Evolutionary conservation across 768 basidiomycete genomes (phyloP).

Genomic region (Trametes coccinea): DNA sequence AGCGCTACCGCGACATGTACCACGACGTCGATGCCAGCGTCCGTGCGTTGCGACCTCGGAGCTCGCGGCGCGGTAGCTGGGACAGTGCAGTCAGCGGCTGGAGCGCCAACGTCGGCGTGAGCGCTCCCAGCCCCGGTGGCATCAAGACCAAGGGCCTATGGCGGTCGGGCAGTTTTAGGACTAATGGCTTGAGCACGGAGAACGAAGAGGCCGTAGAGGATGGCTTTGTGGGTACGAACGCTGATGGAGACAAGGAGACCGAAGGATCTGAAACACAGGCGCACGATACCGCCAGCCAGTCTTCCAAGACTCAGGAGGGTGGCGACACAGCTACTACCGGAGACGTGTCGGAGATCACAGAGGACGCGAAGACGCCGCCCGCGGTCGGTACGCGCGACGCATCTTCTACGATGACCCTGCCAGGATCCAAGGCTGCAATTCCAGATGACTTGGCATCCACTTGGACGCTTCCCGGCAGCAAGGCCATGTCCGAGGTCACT

Average conservation of each 20-base stretch:
- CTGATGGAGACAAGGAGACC: conserved; percentile 17
- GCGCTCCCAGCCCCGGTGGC: conserved; percentile 22
- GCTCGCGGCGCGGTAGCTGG: conserved; percentile 88
- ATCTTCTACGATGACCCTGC: background rate
- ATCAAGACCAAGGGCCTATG: conserved; percentile 57
- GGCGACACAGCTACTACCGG: background rate
- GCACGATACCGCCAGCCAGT: conserved; percentile 18
- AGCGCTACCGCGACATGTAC: conserved; percentile 34
- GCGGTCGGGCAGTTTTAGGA: conserved; percentile 60
- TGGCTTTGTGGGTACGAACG: conserved; percentile 32
- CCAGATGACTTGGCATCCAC: conserved; percentile 7
- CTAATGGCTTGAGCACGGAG: conserved; percentile 49
- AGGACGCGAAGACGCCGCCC: conserved; percentile 15
- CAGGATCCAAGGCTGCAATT: conserved; percentile 3
- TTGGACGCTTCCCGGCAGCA: conserved; percentile 7
- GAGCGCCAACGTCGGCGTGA: conserved; percentile 65
- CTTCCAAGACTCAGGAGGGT: background rate
- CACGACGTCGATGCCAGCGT: conserved; percentile 86
- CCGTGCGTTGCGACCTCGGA: conserved; percentile 83
- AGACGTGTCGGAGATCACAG: background rate
- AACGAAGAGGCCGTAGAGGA: conserved; percentile 39
- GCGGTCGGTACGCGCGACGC: background rate
- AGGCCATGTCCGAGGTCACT: conserved; percentile 6
- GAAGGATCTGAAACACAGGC: conserved; percentile 8
- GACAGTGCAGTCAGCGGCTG: conserved; percentile 87